Percentiles rank a stretch among this genome's conserved stretches.
phyloP scores from a whole-genome alignment of 202 grass and related monocot species.

The Musa balbisiana region DNA sequence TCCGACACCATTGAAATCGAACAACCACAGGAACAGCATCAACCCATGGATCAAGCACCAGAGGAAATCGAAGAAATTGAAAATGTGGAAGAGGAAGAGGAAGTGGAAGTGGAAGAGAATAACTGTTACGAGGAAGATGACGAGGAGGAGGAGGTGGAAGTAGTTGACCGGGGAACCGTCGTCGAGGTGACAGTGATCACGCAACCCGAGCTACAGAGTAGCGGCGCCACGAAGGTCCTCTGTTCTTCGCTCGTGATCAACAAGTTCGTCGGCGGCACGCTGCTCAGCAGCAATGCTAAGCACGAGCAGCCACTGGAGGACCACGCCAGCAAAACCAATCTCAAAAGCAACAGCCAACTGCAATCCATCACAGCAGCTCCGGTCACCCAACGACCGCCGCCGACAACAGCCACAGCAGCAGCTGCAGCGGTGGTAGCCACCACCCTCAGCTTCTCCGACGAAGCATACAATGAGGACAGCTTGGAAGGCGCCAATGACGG shows the following conservation, averaged over 20 bases:
- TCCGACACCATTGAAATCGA: not conserved
- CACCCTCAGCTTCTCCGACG: not conserved
- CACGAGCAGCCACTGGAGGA: too few relatives aligned
- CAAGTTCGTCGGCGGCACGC: too few relatives aligned
- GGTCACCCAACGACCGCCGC: too few relatives aligned
- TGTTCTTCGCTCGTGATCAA: too few relatives aligned
- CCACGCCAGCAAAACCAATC: not conserved
- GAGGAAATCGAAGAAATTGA: not conserved
- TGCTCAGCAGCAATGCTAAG: too few relatives aligned
- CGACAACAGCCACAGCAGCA: not conserved
- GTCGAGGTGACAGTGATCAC: too few relatives aligned
- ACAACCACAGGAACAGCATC: not conserved
- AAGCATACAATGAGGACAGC: not conserved
- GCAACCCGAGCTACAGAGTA: too few relatives aligned
- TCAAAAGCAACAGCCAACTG: not conserved
- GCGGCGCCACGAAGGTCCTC: too few relatives aligned
- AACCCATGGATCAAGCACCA: not conserved
- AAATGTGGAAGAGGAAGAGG: not conserved
- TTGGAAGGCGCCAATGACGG: not conserved
- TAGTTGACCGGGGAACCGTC: too few relatives aligned
- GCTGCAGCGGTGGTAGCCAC: too few relatives aligned
- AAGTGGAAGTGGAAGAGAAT: not conserved
- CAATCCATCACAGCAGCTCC: not conserved
- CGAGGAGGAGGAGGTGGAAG: too few relatives aligned
- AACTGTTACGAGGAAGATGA: too few relatives aligned